Base-by-base conservation (phyloP, 1,284 basidiomycete species). In the Volvariella surrecta region DNA sequence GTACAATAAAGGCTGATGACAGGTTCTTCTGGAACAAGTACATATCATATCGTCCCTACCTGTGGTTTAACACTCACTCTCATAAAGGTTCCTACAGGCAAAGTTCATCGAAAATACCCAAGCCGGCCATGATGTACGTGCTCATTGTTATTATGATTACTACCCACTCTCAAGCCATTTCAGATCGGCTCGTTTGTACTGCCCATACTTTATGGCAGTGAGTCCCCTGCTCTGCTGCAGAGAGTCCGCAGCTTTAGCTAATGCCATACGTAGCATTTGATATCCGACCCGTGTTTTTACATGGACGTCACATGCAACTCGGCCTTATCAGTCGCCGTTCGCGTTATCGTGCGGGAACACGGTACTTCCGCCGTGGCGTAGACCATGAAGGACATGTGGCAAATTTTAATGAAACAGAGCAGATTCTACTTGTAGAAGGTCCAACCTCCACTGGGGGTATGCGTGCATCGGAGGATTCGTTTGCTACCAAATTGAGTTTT, bases 11-110 rank as follows among this genome's bases (percentile, higher is more conserved):
- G 77, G 85, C 86, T 22, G 95, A 99, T 55, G 91, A 96, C 56
- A 77, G 95, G 50, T 99, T 99, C 70, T 99, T 98, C 67, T 99
- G 95, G 95, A 99, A 99, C 65, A 88, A 82, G 76, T 89, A 66
- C 50, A 65, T 73, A 52, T n/a, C 58, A 43, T 37, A 34, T 43
- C 42, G 16, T 20, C 21, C n/a, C 35, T n/a, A 44, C 32, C 22
- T 30, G n/a, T 37, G 21, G 45, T 21, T 11, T 35, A 35, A 34
- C 17, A 24, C 38, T 37, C 42, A 48, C 40, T 24, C 51, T 51
- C 31, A 34, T 40, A 37, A 48, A 86, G 82, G 59, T 85, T 78
- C 58, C 57, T 91, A 42, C 86, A 90, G 47, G 71, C 75, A 17
- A 75, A 78, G 50, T 60, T 92, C 40, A 85, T 89, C 44, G 83